A percentile compares a stretch with the other conserved stretches of the same genome.
Evolutionary conservation across 169 alveolate genomes (phyloP).

Genomic region (Babesia gibsoni): DNA sequence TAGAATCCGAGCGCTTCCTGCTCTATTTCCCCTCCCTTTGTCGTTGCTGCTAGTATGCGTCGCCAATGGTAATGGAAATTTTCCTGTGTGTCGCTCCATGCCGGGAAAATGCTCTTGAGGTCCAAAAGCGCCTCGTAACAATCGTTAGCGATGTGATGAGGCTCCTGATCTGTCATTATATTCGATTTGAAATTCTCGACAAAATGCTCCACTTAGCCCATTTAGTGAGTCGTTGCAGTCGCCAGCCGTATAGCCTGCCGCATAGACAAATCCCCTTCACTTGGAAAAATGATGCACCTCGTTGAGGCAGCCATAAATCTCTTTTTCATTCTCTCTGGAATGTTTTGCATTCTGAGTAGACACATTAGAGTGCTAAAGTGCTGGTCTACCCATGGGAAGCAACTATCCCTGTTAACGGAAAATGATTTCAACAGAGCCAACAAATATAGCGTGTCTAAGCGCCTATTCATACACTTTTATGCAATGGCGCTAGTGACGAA

Average conservation of each 20-base stretch:
- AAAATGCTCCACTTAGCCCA: neutral
- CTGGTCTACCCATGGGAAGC: constrained; percentile 74
- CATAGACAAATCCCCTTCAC: neutral
- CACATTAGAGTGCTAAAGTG: constrained; percentile 29
- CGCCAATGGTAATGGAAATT: constrained; percentile 74
- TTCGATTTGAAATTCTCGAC: neutral
- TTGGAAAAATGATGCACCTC: neutral
- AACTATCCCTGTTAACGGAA: constrained; percentile 21
- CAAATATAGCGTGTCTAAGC: constrained; percentile 57
- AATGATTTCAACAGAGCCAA: constrained; percentile 9
- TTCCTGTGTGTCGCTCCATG: constrained; percentile 73
- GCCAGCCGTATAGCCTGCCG: neutral
- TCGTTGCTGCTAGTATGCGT: constrained; percentile 52
- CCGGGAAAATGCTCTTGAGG: constrained; percentile 67
- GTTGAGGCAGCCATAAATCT: constrained; percentile 3
- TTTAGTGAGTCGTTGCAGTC: neutral
- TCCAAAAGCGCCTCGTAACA: constrained; percentile 75
- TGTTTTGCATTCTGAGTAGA: constrained; percentile 54
- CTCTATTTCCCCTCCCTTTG: constrained; percentile 29
- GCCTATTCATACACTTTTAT: constrained; percentile 63
- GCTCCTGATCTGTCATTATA: constrained; percentile 32
- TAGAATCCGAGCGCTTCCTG: constrained; percentile 29
- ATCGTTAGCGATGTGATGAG: constrained; percentile 56
- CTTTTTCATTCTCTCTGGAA: constrained; percentile 43
- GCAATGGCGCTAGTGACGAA: constrained; percentile 60